Evolutionary conservation across 306 rosid species (phyloP), one percentile per base, ranked within the genome.

Genomic region (Ceratonia siliqua): DNA sequence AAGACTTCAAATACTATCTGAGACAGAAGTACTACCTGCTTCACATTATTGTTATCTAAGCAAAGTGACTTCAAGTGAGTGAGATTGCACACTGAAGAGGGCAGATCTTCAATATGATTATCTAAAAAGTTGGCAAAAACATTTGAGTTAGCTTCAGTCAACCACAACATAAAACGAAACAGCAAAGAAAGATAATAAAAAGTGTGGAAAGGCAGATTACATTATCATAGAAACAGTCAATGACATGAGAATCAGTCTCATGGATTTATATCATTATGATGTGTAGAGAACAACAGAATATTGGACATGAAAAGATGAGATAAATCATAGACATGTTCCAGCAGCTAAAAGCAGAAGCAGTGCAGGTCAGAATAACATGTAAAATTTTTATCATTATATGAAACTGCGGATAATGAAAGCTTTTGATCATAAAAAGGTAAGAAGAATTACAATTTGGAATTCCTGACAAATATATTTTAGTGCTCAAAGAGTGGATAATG

Each of bases 71-170:
- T 95, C 78, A 95, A 64, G 86, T 95, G 89, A 76, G 82, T 74
- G 59, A 95, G 96, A 82, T 84, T 92, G 91, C 99, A 92, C 55
- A 92, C 71, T 0, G 99, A 90, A 45, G 90, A 82, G 53, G 99
- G 98, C 82, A 95, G 86, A 57, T 83, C 99, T 68, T 89, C 96
- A 52, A 92, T 90, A 64, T 52, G 79, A 82, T 95, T 95, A 86
- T 90, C 99, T 95, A 93, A 89, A 82, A 83, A 54, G 22, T 71
- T 59, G 10, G 10, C 43, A 72, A 72, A 61, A 63, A 27, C 38
- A 43, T 36, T 53, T 35, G 55, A 75, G 46, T 64, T 41, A 79
- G 70, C 66, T 75, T 75, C 55, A 27, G 53, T 67, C 72, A 82
- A 59, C 70, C 83, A 75, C 46, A 62, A 70, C 30, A 56, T 12